A percentile compares a stretch with the other conserved stretches of the same genome.
phyloP scores from a whole-genome alignment of 345 rosid species.

The Psidium guajava region DNA sequence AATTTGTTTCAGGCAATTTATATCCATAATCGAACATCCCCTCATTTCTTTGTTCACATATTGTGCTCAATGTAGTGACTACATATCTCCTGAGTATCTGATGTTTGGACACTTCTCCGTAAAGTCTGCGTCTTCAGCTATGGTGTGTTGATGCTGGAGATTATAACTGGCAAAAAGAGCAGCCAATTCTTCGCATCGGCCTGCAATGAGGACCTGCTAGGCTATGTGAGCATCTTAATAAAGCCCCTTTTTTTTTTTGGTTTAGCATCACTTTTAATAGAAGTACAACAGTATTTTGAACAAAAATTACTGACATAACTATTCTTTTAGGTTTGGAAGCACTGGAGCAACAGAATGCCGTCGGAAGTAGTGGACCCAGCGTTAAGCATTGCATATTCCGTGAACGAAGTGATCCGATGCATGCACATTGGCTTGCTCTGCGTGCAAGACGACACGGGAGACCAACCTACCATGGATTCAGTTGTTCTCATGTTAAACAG shows the following conservation, averaged over 20 bases:
- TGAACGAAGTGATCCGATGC: slow-evolving; percentile 12
- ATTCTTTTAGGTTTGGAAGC: slow-evolving; percentile 11
- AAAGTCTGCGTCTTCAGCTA: slow-evolving; percentile 14
- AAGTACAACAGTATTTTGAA: not conserved
- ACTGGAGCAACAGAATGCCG: slow-evolving; percentile 7
- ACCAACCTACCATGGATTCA: slow-evolving; percentile 13
- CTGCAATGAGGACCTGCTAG: slow-evolving; percentile 1
- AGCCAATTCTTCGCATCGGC: not conserved
- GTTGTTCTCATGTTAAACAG: slow-evolving; percentile 9
- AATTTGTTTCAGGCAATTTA: not conserved
- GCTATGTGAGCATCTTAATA: not conserved
- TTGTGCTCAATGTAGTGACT: slow-evolving; percentile 4
- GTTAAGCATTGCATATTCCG: not conserved
- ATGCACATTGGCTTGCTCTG: slow-evolving; percentile 17
- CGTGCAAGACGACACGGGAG: slow-evolving; percentile 10
- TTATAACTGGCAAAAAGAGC: slow-evolving; percentile 10
- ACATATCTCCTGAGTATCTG: slow-evolving; percentile 17
- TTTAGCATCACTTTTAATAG: not conserved
- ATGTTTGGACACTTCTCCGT: slow-evolving; percentile 11
- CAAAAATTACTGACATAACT: not conserved
- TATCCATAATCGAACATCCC: not conserved
- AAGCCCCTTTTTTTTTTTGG: not conserved
- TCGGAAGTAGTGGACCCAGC: slow-evolving; percentile 5
- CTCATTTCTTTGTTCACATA: not conserved
- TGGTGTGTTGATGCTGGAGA: slow-evolving; percentile 13